These are phyloP conservation scores for Salix arbutifolia DNA, from an alignment of 345 rosid genomes.

Conservation along the genomic window DNA sequence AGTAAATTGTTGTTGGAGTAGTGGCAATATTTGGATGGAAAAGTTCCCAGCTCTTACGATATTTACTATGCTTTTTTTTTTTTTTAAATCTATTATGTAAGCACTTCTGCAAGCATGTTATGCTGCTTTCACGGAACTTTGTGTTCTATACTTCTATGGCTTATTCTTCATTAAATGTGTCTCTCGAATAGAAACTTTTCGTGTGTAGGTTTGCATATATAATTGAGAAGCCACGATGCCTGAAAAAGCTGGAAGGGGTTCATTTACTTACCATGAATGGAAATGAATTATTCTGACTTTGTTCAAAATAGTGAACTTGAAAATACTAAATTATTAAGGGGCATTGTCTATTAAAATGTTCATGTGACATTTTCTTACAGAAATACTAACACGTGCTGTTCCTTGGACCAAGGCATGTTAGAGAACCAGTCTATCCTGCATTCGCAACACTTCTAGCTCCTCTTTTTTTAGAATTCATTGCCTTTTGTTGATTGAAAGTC, in stretches of 20 bases:
- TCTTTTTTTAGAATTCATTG: neutral
- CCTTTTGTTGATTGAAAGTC: neutral
- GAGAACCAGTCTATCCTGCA: neutral
- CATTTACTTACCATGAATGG: too few relatives aligned
- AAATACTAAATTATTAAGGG: neutral
- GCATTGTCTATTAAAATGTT: neutral
- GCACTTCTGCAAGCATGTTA: neutral
- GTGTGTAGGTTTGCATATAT: neutral
- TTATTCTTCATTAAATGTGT: neutral
- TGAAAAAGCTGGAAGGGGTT: neutral
- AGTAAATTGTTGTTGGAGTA: neutral
- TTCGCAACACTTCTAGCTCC: neutral
- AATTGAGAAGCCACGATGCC: neutral
- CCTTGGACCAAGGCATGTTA: neutral
- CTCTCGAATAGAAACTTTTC: neutral
- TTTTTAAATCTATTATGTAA: neutral
- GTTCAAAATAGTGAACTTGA: neutral
- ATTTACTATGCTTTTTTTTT: neutral
- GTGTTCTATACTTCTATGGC: neutral
- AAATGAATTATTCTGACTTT: neutral
- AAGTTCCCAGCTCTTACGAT: neutral
- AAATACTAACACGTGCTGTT: neutral
- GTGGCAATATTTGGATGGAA: neutral
- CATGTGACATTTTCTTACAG: neutral
- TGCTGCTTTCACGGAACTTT: neutral